These are phyloP conservation scores for Phytophthora sp. DNA, from an alignment of 352 stramenopile genomes.

Conservation along the genomic window DNA sequence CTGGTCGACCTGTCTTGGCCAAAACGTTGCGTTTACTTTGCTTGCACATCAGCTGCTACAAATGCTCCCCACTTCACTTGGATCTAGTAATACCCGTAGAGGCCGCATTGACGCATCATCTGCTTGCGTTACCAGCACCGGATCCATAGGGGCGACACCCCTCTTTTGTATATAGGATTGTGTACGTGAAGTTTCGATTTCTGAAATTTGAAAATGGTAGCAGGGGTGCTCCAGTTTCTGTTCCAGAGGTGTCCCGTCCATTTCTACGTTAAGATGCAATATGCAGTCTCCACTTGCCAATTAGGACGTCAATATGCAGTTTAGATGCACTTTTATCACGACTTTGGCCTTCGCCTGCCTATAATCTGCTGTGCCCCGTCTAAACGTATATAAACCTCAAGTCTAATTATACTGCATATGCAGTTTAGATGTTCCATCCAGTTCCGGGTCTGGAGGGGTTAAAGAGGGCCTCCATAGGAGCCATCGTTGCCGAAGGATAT, in stretches of 20 bases:
- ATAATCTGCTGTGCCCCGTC: background rate
- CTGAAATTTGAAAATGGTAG: background rate
- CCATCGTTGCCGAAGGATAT: background rate
- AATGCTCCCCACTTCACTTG: too few species aligned
- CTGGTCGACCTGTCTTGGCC: too few species aligned
- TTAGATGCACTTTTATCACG: too few species aligned
- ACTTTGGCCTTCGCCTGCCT: too few species aligned
- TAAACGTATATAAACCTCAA: background rate
- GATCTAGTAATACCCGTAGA: too few species aligned
- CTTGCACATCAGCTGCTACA: too few species aligned
- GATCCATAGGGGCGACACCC: background rate
- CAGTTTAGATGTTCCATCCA: background rate
- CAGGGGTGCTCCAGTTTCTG: background rate
- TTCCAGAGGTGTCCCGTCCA: conserved; percentile 4
- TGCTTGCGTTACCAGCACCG: background rate
- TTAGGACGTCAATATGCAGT: too few species aligned
- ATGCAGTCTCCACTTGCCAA: too few species aligned
- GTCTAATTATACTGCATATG: background rate
- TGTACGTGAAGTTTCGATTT: conserved; percentile 1
- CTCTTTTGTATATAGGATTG: background rate
- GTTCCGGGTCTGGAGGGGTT: background rate
- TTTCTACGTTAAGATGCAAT: background rate
- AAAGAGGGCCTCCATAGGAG: background rate
- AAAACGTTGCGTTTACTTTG: too few species aligned
- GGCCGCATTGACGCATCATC: background rate